A percentile compares a stretch with the other conserved stretches of the same genome.
These are phyloP conservation scores for Fusarium incarnatum DNA, from an alignment of 2,329 filamentous ascomycete genomes.

Conservation along the genomic window DNA sequence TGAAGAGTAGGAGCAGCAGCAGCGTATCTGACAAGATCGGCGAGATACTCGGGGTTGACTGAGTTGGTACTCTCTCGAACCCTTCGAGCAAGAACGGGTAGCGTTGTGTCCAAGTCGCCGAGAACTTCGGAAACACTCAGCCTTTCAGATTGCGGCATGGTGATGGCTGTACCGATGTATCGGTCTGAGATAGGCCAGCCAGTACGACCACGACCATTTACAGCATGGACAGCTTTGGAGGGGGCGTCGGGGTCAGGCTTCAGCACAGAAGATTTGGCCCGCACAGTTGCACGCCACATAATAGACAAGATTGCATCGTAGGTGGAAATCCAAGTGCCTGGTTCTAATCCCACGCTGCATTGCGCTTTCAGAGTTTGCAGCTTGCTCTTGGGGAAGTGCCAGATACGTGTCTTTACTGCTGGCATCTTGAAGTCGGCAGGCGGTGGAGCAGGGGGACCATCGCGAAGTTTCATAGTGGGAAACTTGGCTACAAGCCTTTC, in stretches of 20 bases:
- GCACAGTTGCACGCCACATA: slow-evolving; percentile 20
- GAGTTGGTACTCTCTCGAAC: slow-evolving; percentile 18
- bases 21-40: slow-evolving; percentile 10
- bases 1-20: not conserved
- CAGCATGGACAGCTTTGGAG: slow-evolving; percentile 27
- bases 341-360: not conserved
- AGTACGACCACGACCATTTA: slow-evolving; percentile 15
- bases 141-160: slow-evolving; percentile 3
- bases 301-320: slow-evolving; percentile 27
- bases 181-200: slow-evolving; percentile 13
- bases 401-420: slow-evolving; percentile 18
- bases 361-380: slow-evolving; percentile 2
- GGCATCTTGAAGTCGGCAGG: slow-evolving; percentile 29
- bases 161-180: slow-evolving; percentile 15
- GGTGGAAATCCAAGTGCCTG: slow-evolving; percentile 21
- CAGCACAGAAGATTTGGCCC: slow-evolving; percentile 15
- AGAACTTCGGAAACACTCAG: slow-evolving; percentile 13
- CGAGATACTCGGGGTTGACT: slow-evolving; percentile 3
- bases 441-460: slow-evolving; percentile 11
- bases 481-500: not conserved
- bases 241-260: slow-evolving; percentile 1
- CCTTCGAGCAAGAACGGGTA: not conserved
- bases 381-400: slow-evolving; percentile 21
- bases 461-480: slow-evolving; percentile 12
- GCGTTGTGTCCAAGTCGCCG: not conserved